These are phyloP conservation scores for Leccinum rimulosum DNA, from an alignment of 768 basidiomycete species.

Conservation along the genomic window DNA sequence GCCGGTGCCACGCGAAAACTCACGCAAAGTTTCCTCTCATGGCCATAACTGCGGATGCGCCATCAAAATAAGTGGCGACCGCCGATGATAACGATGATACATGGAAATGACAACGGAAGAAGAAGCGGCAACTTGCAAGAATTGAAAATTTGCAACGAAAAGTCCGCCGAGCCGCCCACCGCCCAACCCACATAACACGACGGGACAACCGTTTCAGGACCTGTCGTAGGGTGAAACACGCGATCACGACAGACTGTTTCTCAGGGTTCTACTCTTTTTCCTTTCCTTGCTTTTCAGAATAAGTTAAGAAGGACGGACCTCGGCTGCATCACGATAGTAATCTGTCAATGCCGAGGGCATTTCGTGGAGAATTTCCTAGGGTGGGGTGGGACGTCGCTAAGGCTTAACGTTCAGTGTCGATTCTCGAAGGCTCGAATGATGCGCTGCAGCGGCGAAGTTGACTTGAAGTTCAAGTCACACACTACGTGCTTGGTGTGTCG, in stretches of 20 bases:
- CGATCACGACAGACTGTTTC: background rate
- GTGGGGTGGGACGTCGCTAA: background rate
- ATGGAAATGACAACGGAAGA: slow-evolving; percentile 1
- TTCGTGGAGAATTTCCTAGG: background rate
- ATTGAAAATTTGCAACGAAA: slow-evolving; percentile 1
- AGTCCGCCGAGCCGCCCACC: background rate
- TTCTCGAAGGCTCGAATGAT: background rate
- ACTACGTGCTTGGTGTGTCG: background rate
- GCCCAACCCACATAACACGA: background rate
- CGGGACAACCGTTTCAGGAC: slow-evolving; percentile 13
- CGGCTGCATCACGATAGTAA: background rate
- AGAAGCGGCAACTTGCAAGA: slow-evolving; percentile 10
- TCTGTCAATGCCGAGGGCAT: background rate
- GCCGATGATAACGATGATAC: slow-evolving; percentile 1
- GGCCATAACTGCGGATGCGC: background rate
- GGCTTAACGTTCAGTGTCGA: background rate
- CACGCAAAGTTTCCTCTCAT: background rate
- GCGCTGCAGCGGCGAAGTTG: background rate
- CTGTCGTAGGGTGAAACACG: slow-evolving; percentile 10
- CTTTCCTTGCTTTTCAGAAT: background rate
- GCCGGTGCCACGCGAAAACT: background rate
- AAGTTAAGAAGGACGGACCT: background rate
- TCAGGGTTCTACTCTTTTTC: background rate
- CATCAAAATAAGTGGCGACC: background rate
- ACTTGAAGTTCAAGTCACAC: background rate